Base-by-base conservation (phyloP, 208 protist genomes). In the Crithidia brevicula region DNA sequence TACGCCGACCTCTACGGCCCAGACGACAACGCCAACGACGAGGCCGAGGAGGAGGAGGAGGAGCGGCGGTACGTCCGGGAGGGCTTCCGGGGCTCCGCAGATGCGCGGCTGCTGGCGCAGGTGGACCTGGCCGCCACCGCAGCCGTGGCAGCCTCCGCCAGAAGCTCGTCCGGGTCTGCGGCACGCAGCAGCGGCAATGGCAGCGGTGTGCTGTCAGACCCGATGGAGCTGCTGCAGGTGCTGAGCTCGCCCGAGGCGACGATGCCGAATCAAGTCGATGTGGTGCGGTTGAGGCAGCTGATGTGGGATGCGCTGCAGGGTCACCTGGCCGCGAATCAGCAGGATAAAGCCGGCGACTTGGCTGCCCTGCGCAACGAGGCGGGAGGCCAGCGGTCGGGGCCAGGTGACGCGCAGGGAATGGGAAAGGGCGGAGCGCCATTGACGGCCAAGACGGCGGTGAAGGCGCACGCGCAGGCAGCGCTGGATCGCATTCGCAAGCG, bases 191-290 rank as follows among this genome's bases (percentile, higher is more conserved):
- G 70, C 70, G 61, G 57, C 23, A 38, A 38, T n/a, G 51, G 43
- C 47, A 31, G 47, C 43, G 38, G 59, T 38, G 56, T 27, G 27
- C 25, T 51, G 27, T 11, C 54, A 6, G 85, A 88, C 38, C 75
- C 81, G 1, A 25, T 74, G 23, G 59, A 72, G 34, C 62, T 92
- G 45, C 60, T 78, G 40, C 54, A 76, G 42, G 83, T 89, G 45
- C 76, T 96, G 43, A 77, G 82, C 33, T 43, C 81, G n/a, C 64
- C 81, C 8, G 79, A 91, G 79, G 86, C 86, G 42, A 88, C 80
- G 27, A 70, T 92, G 36, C 81, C 88, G 18, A 88, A 67, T n/a
- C 86, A 94, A 77, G 84, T 97, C 18, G 89, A 97, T 57, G 92
- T 97, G 46, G 84, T 89, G 57, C 54, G 66, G 59, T 78, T 97